These are phyloP conservation scores for Brassica cretica DNA, from an alignment of 345 rosid genomes.

Conservation along the genomic window DNA sequence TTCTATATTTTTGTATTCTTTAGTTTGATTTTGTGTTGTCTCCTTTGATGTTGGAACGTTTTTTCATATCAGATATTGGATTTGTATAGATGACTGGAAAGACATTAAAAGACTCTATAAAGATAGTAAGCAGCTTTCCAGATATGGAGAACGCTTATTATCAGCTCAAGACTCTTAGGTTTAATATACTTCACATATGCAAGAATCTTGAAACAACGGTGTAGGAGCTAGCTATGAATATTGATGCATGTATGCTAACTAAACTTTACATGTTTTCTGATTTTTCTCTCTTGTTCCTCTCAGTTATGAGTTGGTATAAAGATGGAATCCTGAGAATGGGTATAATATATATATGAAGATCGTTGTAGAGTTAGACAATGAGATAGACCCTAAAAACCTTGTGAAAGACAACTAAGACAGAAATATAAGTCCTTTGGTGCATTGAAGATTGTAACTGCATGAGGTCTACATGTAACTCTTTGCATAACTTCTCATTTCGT, in stretches of 20 bases:
- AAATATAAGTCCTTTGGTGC: slow-evolving; percentile 74
- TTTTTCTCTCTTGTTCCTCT: slow-evolving; percentile 36
- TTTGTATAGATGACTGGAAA: slow-evolving; percentile 67
- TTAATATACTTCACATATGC: background rate
- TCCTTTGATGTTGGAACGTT: background rate
- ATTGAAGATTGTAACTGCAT: slow-evolving; percentile 67
- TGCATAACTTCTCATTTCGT: slow-evolving; percentile 1
- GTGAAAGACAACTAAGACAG: slow-evolving; percentile 72
- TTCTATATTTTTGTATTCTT: background rate
- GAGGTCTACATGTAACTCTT: slow-evolving; percentile 78
- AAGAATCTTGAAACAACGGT: background rate
- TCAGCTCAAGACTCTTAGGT: slow-evolving; percentile 66
- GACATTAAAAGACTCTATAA: slow-evolving; percentile 81
- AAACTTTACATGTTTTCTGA: slow-evolving; percentile 28
- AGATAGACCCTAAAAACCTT: slow-evolving; percentile 70
- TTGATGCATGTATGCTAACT: slow-evolving; percentile 19
- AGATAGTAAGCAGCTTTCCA: slow-evolving; percentile 67
- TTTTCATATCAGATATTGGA: too few species aligned
- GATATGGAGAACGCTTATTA: slow-evolving; percentile 77
- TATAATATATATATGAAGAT: slow-evolving; percentile 71
- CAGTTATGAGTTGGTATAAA: slow-evolving; percentile 80
- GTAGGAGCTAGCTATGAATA: background rate
- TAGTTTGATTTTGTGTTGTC: background rate
- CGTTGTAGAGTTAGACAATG: slow-evolving; percentile 83
- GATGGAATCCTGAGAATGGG: slow-evolving; percentile 79